Evolutionary conservation across 306 rosid genomes (phyloP).

Genomic region (Trichosanthes cucumerina): DNA sequence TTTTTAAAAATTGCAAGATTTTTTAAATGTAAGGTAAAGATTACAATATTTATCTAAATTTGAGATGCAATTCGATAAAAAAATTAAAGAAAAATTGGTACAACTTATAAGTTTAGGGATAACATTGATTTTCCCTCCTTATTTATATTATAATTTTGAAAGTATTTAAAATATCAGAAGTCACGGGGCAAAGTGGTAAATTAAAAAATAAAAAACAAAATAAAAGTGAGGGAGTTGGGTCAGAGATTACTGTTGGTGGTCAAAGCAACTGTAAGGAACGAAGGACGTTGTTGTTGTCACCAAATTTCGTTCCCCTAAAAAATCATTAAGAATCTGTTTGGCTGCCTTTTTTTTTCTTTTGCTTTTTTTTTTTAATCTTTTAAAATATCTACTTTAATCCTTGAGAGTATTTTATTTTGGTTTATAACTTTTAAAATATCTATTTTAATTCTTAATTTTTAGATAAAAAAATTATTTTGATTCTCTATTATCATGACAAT

Average conservation of each 20-base stretch:
- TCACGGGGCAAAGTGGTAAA: not conserved
- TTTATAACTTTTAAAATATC: not conserved
- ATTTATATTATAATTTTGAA: no score
- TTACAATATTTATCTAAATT: no score
- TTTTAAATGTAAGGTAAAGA: no score
- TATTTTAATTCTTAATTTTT: no score
- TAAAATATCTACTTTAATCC: not conserved
- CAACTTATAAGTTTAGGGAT: no score
- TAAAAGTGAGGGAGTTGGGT: not conserved
- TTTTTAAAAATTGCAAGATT: no score
- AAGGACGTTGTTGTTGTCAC: not conserved
- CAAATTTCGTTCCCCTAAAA: not conserved
- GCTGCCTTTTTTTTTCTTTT: not conserved
- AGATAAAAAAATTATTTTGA: no score
- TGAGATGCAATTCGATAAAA: no score
- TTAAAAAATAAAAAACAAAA: not conserved
- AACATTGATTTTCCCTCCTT: no score
- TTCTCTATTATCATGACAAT: no score
- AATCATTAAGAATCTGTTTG: not conserved
- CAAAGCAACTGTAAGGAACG: not conserved
- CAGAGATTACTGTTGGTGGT: not conserved
- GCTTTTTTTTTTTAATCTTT: not conserved
- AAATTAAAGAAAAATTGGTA: no score
- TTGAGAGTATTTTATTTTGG: no score
- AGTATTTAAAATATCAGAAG: not conserved